Conservation (phyloP, 1,284 basidiomycete genomes). For the Ceratobasidium sp. region DNA sequence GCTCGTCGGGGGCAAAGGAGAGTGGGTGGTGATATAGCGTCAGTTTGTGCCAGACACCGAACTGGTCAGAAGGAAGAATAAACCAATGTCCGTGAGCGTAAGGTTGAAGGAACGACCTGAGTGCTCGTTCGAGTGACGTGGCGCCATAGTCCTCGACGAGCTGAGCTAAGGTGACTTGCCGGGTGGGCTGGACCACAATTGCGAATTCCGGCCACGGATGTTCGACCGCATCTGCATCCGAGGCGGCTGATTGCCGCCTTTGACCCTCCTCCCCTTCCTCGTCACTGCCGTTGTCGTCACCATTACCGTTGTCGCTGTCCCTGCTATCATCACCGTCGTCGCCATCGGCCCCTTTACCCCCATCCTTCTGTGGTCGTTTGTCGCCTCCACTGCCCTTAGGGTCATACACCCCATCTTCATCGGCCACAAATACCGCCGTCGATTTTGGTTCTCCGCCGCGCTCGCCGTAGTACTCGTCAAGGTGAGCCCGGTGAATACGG, state of each 20-base stretch:
- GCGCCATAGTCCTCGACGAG: not conserved
- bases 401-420: not conserved
- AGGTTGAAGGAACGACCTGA: not conserved
- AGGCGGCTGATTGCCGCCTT: not conserved
- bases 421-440: not conserved
- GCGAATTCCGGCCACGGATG: conserved; percentile 2
- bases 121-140: not conserved
- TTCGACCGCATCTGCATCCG: not conserved
- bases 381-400: not conserved
- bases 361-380: too few relatives aligned
- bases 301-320: too few relatives aligned
- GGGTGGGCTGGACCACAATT: not conserved
- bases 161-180: not conserved
- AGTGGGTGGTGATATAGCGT: not conserved
- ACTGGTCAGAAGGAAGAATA: not conserved
- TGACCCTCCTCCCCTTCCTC: not conserved
- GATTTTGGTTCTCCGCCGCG: not conserved
- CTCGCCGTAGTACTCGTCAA: not conserved
- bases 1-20: conserved; percentile 7
- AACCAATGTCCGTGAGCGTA: not conserved
- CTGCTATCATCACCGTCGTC: not conserved
- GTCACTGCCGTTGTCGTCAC: too few relatives aligned
- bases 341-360: not conserved
- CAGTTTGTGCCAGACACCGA: conserved; percentile 1
- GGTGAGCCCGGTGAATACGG: conserved; percentile 5